Percentiles rank a stretch among this genome's conserved stretches.
phyloP scores from a whole-genome alignment of 1,139 yeast species.

The Lodderomyces jiufengensis region DNA sequence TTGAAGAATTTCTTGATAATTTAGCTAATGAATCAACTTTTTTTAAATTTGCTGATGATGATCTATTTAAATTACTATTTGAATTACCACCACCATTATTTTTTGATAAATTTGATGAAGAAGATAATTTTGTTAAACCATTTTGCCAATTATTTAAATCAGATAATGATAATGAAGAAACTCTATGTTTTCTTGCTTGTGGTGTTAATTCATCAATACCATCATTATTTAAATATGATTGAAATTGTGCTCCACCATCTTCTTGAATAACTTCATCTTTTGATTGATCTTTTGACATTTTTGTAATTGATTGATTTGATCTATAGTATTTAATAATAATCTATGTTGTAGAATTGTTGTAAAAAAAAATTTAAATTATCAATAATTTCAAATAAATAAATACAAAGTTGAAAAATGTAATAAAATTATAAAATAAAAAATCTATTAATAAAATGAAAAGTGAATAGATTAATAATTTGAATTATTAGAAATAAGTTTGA shows the following conservation, averaged over 20 bases:
- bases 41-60: constrained; percentile 40
- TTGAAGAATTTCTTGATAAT: constrained; percentile 50
- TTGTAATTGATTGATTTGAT: constrained; percentile 4
- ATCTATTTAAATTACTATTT: constrained; percentile 10
- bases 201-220: constrained; percentile 68
- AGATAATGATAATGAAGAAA: constrained; percentile 66
- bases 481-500: too few relatives aligned
- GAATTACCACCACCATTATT: constrained; percentile 15
- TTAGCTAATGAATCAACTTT: constrained; percentile 50
- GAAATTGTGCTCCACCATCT: constrained; percentile 22
- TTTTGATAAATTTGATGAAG: constrained; percentile 37
- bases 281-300: too few relatives aligned
- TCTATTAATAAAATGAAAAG: too few relatives aligned
- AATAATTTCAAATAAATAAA: too few relatives aligned
- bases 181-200: constrained; percentile 55
- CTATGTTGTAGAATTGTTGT: too few relatives aligned
- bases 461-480: too few relatives aligned
- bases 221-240: constrained; percentile 65
- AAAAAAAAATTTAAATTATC: too few relatives aligned
- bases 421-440: too few relatives aligned
- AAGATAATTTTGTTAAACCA: constrained; percentile 48
- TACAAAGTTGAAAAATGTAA: too few relatives aligned
- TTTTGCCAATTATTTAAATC: constrained; percentile 61
- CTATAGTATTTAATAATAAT: too few relatives aligned
- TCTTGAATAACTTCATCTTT: constrained; percentile 10